phyloP scores from a whole-genome alignment of 2,329 filamentous ascomycete genomes.

The Dothistroma septosporum region DNA sequence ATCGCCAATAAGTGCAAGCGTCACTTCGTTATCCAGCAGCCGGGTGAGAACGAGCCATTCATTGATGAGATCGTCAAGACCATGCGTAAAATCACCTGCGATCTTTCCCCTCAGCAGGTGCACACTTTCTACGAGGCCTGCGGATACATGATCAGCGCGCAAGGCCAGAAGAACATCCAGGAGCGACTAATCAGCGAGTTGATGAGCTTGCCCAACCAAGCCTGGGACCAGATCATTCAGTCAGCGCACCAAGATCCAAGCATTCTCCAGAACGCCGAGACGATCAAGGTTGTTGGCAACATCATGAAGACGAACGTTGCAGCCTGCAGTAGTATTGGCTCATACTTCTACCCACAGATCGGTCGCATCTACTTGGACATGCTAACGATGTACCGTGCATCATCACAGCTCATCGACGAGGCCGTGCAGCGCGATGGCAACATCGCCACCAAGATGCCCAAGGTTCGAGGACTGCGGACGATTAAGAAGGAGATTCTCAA shows the following conservation, averaged over 20 bases:
- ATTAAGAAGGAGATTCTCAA: conserved; percentile 99
- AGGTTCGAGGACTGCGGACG: conserved; percentile 87
- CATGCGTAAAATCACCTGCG: conserved; percentile 91
- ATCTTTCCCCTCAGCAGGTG: conserved; percentile 92
- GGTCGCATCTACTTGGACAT: conserved; percentile 97
- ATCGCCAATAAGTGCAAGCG: conserved; percentile 97
- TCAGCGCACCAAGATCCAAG: conserved; percentile 79
- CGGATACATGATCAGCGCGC: conserved; percentile 97
- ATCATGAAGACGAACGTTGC: conserved; percentile 99
- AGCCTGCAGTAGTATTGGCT: conserved; percentile 92
- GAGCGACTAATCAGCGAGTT: conserved; percentile 86
- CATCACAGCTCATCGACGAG: conserved; percentile 93
- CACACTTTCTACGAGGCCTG: conserved; percentile 99
- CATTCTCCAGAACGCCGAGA: conserved; percentile 85
- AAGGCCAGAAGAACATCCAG: conserved; percentile 90
- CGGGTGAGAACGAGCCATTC: conserved; percentile 90
- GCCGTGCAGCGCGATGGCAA: conserved; percentile 82
- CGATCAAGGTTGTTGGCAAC: conserved; percentile 97
- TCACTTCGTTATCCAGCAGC: conserved; percentile 93
- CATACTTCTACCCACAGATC: conserved; percentile 97
- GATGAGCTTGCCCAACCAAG: conserved; percentile 88
- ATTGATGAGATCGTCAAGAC: conserved; percentile 98
- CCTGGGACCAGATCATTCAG: conserved; percentile 93
- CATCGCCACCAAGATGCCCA: conserved; percentile 95
- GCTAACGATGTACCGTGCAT: conserved; percentile 97